These are phyloP conservation scores for Penicillium sp. DNA, from an alignment of 2,329 filamentous ascomycete species.

Conservation along the genomic window DNA sequence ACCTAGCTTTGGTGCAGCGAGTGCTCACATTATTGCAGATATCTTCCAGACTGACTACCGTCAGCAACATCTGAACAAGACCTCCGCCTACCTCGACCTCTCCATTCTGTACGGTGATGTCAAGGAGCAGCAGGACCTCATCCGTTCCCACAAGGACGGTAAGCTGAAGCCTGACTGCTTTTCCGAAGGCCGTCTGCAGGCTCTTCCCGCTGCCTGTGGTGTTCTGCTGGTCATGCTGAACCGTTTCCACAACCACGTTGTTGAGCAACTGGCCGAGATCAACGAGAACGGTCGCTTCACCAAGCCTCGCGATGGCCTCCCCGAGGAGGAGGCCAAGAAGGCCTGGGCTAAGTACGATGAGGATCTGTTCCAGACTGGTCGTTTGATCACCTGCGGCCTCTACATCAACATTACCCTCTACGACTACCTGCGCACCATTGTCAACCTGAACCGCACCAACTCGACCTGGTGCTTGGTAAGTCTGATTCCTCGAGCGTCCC, in stretches of 20 bases:
- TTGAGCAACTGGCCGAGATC: constrained; percentile 74
- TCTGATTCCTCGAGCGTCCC: background rate
- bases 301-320: constrained; percentile 55
- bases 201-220: constrained; percentile 68
- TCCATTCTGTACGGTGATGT: constrained; percentile 67
- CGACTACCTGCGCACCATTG: constrained; percentile 75
- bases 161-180: constrained; percentile 71
- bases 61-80: constrained; percentile 61
- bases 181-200: constrained; percentile 66
- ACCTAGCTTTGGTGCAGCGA: background rate
- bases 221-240: constrained; percentile 71
- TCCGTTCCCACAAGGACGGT: constrained; percentile 65
- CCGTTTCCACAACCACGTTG: constrained; percentile 80
- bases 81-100: constrained; percentile 69
- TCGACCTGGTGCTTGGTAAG: constrained; percentile 68
- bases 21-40: constrained; percentile 42
- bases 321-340: constrained; percentile 49
- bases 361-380: constrained; percentile 74
- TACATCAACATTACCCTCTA: constrained; percentile 76
- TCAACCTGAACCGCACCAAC: constrained; percentile 68
- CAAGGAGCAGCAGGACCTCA: constrained; percentile 48
- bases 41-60: constrained; percentile 67
- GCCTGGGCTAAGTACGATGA: constrained; percentile 69
- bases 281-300: constrained; percentile 80
- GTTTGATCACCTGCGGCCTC: constrained; percentile 68